phyloP scores from a whole-genome alignment of 805 yeast species.

The Teunomyces aglyptinius region DNA sequence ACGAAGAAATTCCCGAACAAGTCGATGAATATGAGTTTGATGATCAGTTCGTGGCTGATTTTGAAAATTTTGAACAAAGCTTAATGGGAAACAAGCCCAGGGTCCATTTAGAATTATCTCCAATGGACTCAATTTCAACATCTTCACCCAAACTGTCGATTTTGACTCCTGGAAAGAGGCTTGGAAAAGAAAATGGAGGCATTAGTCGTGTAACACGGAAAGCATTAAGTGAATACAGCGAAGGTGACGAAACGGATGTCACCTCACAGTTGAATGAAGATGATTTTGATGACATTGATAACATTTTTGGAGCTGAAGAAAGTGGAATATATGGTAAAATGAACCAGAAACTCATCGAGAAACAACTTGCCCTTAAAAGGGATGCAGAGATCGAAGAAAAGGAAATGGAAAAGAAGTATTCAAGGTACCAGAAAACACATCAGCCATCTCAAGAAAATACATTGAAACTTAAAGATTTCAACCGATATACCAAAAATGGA shows the following conservation, averaged over 20 bases:
- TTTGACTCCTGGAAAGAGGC: slow-evolving; percentile 4
- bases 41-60: slow-evolving; percentile 7
- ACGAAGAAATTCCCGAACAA: not conserved
- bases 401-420: slow-evolving; percentile 22
- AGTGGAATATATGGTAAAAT: slow-evolving; percentile 32
- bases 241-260: slow-evolving; percentile 36
- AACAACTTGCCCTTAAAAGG: slow-evolving; percentile 22
- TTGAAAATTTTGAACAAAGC: slow-evolving; percentile 7
- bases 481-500: slow-evolving; percentile 7
- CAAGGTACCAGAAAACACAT: slow-evolving; percentile 6
- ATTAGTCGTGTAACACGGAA: slow-evolving; percentile 15
- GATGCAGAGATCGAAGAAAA: slow-evolving; percentile 36
- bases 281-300: slow-evolving; percentile 37
- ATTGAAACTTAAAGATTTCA: slow-evolving; percentile 29
- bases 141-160: slow-evolving; percentile 22
- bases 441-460: slow-evolving; percentile 22
- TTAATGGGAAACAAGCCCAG: not conserved
- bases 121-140: slow-evolving; percentile 22
- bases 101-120: slow-evolving; percentile 12
- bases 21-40: not conserved
- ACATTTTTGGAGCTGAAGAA: slow-evolving; percentile 38
- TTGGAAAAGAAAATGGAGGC: slow-evolving; percentile 1
- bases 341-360: slow-evolving; percentile 21
- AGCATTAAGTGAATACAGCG: slow-evolving; percentile 37
- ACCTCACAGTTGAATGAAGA: slow-evolving; percentile 39